Percentiles rank a stretch among this genome's conserved stretches.
Evolutionary conservation across 768 basidiomycete species (phyloP).

Genomic region (Lactarius trivialis): DNA sequence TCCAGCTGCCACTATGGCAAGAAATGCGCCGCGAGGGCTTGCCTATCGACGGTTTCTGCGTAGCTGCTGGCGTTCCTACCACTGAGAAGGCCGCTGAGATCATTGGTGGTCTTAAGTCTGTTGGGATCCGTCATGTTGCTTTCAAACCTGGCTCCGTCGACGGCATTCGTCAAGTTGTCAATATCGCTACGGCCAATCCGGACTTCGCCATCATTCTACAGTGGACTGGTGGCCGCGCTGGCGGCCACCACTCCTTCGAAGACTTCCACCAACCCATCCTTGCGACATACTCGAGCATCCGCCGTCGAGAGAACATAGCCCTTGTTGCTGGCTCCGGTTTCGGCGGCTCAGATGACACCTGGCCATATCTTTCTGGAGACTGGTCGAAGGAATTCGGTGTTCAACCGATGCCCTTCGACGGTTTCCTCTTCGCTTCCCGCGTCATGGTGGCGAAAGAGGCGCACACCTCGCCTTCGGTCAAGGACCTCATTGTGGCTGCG

Average conservation of each 20-base stretch:
- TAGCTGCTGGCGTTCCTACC: conserved; percentile 94
- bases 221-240: conserved; percentile 98
- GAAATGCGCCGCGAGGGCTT: conserved; percentile 94
- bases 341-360: conserved; percentile 89
- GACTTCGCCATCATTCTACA: conserved; percentile 97
- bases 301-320: conserved; percentile 80
- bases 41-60: conserved; percentile 98
- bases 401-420: conserved; percentile 98
- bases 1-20: conserved; percentile 98
- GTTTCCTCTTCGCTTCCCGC: conserved; percentile 91
- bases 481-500: conserved; percentile 93
- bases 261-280: conserved; percentile 97
- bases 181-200: conserved; percentile 89
- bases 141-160: conserved; percentile 99
- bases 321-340: conserved; percentile 95
- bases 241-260: conserved; percentile 97
- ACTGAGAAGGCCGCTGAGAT: conserved; percentile 98
- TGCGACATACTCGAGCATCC: conserved; percentile 83
- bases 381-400: conserved; percentile 82
- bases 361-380: conserved; percentile 95
- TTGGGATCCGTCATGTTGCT: conserved; percentile 91
- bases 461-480: conserved; percentile 89
- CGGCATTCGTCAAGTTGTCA: conserved; percentile 94
- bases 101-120: conserved; percentile 69
- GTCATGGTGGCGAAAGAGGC: conserved; percentile 99